These are phyloP conservation scores for Drechmeria coniospora DNA, from an alignment of 2,329 filamentous ascomycete species.

Conservation along the genomic window DNA sequence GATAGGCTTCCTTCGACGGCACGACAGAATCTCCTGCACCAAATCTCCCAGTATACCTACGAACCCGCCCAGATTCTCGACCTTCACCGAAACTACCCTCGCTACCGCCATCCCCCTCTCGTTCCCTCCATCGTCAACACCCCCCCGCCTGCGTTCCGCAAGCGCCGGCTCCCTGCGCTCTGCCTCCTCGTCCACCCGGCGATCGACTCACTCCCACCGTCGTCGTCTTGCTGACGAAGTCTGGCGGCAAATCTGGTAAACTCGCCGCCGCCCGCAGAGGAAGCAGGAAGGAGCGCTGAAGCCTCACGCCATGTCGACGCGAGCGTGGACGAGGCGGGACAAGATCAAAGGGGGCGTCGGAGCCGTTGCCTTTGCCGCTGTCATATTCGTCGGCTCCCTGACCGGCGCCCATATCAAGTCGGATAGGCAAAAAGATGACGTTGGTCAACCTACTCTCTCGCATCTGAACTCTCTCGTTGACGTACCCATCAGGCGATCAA, in stretches of 20 bases:
- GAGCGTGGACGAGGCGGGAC: conserved; percentile 15
- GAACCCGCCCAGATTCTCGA: too few species aligned
- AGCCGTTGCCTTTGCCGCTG: conserved; percentile 30
- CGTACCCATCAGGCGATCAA: conserved; percentile 13
- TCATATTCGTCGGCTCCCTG: conserved; percentile 29
- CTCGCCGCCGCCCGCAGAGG: too few species aligned
- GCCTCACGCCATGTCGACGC: conserved; percentile 1
- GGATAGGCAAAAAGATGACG: conserved; percentile 29
- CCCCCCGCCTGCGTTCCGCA: background rate
- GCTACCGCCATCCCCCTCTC: too few species aligned
- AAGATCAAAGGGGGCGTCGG: conserved; percentile 19
- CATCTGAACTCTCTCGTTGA: background rate
- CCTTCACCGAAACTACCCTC: too few species aligned
- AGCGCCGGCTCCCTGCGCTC: too few species aligned
- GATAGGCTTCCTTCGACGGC: too few species aligned
- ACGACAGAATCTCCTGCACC: too few species aligned
- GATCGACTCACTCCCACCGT: conserved; percentile 9
- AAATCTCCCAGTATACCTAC: too few species aligned
- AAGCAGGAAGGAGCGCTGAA: background rate
- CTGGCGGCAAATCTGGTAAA: conserved; percentile 14
- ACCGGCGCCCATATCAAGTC: conserved; percentile 35
- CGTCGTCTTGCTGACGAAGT: conserved; percentile 9
- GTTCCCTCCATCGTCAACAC: too few species aligned
- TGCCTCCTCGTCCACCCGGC: conserved; percentile 1
- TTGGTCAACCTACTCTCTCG: conserved; percentile 1